A percentile compares a stretch with the other conserved stretches of the same genome.
These are phyloP conservation scores for Phellinidium pouzarii DNA, from an alignment of 1,284 basidiomycete genomes.

Conservation along the genomic window DNA sequence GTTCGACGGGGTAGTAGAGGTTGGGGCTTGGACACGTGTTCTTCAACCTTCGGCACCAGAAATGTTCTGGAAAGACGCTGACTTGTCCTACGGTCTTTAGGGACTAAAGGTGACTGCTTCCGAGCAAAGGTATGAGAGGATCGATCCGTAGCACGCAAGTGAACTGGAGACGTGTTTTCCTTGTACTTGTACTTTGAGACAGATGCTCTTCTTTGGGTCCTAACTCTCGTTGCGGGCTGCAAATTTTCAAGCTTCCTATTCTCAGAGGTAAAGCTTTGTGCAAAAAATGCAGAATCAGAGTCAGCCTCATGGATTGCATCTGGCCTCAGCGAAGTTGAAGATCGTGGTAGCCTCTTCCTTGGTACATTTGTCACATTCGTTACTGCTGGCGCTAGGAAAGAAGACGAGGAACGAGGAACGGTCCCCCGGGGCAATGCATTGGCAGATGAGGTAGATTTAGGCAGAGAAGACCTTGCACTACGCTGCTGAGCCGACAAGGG, in stretches of 20 bases:
- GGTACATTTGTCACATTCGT: not conserved
- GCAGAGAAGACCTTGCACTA: not conserved
- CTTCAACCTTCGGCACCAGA: constrained; percentile 10
- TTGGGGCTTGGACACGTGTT: not conserved
- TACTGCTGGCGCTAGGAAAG: not conserved
- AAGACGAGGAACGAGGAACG: not conserved
- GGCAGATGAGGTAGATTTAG: not conserved
- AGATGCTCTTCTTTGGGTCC: not conserved
- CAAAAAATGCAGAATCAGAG: not conserved
- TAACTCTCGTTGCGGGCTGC: not conserved
- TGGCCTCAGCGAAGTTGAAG: not conserved
- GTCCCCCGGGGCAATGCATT: not conserved
- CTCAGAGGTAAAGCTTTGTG: not conserved
- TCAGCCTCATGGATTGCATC: not conserved
- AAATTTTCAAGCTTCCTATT: not conserved
- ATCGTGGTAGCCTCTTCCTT: not conserved
- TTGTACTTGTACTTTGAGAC: not conserved
- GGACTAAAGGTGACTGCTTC: constrained; percentile 1
- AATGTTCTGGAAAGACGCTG: not conserved
- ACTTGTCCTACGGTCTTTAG: not conserved
- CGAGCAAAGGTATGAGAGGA: not conserved
- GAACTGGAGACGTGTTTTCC: constrained; percentile 8
- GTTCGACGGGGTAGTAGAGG: constrained; percentile 4
- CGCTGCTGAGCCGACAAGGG: not conserved
- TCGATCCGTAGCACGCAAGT: not conserved